These are phyloP conservation scores for Fraxinus americana DNA, from an alignment of 257 asterid species.

Conservation along the genomic window DNA sequence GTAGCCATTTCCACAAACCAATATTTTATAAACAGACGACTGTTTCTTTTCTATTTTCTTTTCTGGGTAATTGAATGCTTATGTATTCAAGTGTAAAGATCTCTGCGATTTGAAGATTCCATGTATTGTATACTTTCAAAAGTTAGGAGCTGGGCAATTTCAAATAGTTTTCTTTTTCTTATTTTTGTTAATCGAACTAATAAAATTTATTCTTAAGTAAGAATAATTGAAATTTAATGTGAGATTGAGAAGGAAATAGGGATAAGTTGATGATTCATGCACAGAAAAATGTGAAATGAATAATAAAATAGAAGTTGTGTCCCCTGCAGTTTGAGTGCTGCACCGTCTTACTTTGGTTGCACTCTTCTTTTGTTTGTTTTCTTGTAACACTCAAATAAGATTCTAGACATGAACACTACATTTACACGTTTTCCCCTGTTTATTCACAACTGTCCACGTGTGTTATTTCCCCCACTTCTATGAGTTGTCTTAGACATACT, in stretches of 20 bases:
- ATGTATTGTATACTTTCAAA: not conserved
- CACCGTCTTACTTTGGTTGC: too few species aligned
- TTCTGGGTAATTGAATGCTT: not conserved
- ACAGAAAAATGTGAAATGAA: not conserved
- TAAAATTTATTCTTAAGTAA: not conserved
- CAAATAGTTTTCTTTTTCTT: not conserved
- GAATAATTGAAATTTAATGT: not conserved
- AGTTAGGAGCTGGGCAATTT: not conserved
- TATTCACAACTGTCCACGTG: not conserved
- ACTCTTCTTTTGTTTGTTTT: too few species aligned
- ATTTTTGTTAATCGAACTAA: not conserved
- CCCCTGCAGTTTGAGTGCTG: too few species aligned
- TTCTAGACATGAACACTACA: not conserved
- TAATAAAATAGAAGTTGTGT: too few species aligned
- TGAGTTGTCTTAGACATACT: not conserved
- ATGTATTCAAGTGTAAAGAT: not conserved
- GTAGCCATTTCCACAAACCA: not conserved
- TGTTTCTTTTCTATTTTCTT: not conserved
- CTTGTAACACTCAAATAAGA: not conserved
- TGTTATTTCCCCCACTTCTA: not conserved
- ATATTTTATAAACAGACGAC: not conserved
- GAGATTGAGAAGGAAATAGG: not conserved
- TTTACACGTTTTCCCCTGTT: not conserved
- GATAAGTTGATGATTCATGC: not conserved
- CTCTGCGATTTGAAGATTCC: not conserved